Evolutionary conservation across 2,329 filamentous ascomycete species (phyloP).

Genomic region (Colletotrichum lini): DNA sequence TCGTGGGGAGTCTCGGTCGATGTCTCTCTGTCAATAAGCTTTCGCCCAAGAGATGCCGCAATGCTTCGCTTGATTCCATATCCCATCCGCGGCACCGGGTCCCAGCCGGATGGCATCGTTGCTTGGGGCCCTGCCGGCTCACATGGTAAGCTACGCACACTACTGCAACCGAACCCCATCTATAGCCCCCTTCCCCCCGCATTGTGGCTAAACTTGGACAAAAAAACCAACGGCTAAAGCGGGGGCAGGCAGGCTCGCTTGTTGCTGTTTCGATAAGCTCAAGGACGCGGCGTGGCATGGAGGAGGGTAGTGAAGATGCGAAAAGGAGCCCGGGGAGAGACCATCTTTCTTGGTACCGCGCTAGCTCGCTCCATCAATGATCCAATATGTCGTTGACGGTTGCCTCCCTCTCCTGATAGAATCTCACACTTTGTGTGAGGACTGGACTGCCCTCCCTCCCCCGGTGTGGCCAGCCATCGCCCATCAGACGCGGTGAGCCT

Average conservation of each 20-base stretch:
- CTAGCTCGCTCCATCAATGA: neutral
- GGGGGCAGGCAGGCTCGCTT: neutral
- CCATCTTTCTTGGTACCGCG: neutral
- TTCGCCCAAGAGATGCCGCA: neutral
- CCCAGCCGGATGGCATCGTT: slow-evolving; percentile 15
- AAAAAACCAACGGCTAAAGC: slow-evolving; percentile 10
- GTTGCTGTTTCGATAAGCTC: slow-evolving; percentile 8
- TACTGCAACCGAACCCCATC: slow-evolving; percentile 8
- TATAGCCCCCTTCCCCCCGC: slow-evolving; percentile 18
- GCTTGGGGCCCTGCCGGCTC: neutral
- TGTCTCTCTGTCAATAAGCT: neutral
- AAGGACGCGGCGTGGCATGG: neutral
- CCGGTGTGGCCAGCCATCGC: neutral
- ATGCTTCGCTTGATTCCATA: neutral
- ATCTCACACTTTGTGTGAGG: neutral
- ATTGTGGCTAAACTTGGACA: slow-evolving; percentile 40
- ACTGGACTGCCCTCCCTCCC: no score
- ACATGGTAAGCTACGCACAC: slow-evolving; percentile 12
- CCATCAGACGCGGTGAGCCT: neutral
- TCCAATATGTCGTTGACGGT: neutral
- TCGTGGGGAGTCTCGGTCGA: no score
- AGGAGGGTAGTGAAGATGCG: neutral
- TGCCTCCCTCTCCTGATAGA: neutral
- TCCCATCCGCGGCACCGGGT: neutral
- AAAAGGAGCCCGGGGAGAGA: neutral